Base-by-base conservation (phyloP, 345 rosid genomes). In the Pugionium dolabratum region DNA sequence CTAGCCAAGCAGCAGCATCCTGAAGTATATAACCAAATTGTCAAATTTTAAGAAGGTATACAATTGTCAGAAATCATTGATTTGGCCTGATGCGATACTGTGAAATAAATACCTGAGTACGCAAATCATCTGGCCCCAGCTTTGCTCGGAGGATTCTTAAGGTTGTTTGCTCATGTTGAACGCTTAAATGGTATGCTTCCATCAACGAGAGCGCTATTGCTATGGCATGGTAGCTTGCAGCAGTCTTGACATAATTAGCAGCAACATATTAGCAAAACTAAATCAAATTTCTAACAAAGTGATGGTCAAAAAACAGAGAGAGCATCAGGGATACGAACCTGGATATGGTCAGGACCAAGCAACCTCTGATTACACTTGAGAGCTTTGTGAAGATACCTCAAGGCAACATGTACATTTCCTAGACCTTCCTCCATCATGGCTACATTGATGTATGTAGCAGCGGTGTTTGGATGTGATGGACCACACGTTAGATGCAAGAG, bases 401-500 rank as follows among this genome's bases (percentile, higher is more conserved):
- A 93, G 55, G 99, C 99, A 74, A 90, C 89, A 80, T 88, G 99
- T 75, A 90, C 97, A 75, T 94, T 94, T 11, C 99, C 99, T 48
- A 94, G 89, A 69, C 99, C 97, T 85, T 94, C 99, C 87, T 94
- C 99, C 99, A 94, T 90, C 99, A 94, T 94, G 57, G 99, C 99
- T 65, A 88, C 96, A 60, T 90, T 94, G 64, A 94, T 94, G 79
- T 94, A 94, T 55, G 99, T 94, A 55, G 99, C 99, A 70, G 97
- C 99, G 71, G 97, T 94, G 64, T 94, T 94, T 50, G 99, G 99
- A 79, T 94, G 99, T 62, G 96, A 94, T 54, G 97, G 93, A 35
- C 97, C 99, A 46, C 99, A 94, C 7, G 99, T 94, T 49, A 94
- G 95, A 81, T 90, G 99, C 55, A 94, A 76, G 52, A 90, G 99